phyloP scores from a whole-genome alignment of 768 basidiomycete genomes.

The Tylopilus plumbeoviolaceoides region DNA sequence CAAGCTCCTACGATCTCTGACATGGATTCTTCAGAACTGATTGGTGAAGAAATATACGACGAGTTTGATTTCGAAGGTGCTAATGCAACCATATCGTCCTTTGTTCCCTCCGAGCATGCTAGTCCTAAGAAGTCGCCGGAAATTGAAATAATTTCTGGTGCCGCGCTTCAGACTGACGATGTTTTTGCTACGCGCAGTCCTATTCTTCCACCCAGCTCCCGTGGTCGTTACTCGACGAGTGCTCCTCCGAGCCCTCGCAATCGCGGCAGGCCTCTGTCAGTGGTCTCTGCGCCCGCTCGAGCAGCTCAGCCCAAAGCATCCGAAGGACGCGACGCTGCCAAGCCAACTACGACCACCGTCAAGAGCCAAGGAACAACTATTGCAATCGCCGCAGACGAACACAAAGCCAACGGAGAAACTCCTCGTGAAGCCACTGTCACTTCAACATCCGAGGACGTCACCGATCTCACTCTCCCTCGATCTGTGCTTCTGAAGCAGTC shows the following conservation, averaged over 20 bases:
- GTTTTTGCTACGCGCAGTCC: conserved; percentile 21
- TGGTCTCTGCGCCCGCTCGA: conserved; percentile 6
- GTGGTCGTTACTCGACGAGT: conserved; percentile 47
- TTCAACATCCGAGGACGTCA: not conserved
- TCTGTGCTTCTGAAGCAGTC: conserved; percentile 12
- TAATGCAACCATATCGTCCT: conserved; percentile 48
- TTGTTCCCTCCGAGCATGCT: conserved; percentile 32
- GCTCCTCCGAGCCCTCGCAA: conserved; percentile 53
- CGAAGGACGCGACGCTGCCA: not conserved
- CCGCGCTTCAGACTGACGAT: conserved; percentile 4
- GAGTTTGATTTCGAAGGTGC: conserved; percentile 82
- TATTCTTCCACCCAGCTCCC: conserved; percentile 39
- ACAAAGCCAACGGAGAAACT: conserved; percentile 1
- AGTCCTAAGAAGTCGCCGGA: conserved; percentile 31
- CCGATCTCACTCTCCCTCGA: not conserved
- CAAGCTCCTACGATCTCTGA: not conserved
- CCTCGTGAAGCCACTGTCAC: not conserved
- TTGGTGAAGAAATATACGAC: conserved; percentile 91
- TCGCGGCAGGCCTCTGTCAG: conserved; percentile 6
- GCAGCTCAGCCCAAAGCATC: not conserved
- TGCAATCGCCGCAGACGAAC: not conserved
- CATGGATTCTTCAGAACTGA: conserved; percentile 55
- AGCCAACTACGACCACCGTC: not conserved
- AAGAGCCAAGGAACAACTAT: not conserved
- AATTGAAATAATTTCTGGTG: conserved; percentile 13